Percentiles rank a stretch among this genome's conserved stretches.
Conservation (phyloP, 1,284 basidiomycete species). For the Tilletia indica region DNA sequence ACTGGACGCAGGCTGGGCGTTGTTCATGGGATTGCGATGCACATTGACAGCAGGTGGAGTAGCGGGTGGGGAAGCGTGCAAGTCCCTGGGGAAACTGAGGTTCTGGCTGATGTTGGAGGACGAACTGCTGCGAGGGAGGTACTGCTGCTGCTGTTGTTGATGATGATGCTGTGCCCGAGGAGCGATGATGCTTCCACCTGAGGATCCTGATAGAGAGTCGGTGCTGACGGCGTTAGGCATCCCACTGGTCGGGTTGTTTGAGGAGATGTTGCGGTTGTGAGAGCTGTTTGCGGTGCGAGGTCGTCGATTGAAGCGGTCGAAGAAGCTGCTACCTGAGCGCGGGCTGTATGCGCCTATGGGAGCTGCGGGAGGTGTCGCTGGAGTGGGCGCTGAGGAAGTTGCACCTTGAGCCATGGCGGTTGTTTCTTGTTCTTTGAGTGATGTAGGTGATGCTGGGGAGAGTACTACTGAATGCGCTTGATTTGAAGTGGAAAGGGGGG, state of each 20-base stretch:
- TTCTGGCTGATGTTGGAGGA: not conserved
- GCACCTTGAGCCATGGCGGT: not conserved
- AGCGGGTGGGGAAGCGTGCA: not conserved
- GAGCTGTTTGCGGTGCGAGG: constrained; percentile 14
- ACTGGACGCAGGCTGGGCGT: not conserved
- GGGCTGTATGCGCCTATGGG: constrained; percentile 9
- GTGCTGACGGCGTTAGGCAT: constrained; percentile 6
- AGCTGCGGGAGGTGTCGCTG: not conserved
- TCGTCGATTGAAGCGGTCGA: constrained; percentile 1
- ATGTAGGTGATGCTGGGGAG: too few species aligned
- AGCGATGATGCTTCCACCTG: not conserved
- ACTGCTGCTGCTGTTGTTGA: not conserved
- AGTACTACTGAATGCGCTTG: too few species aligned
- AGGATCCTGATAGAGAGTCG: not conserved
- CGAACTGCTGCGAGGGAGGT: constrained; percentile 15
- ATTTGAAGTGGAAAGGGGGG: too few species aligned
- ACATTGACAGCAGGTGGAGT: constrained; percentile 5
- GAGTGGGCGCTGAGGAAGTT: not conserved
- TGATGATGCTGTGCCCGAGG: not conserved
- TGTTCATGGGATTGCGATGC: not conserved
- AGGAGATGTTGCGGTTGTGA: not conserved
- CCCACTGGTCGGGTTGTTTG: not conserved
- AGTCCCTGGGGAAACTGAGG: constrained; percentile 10
- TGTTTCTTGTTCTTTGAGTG: too few species aligned
- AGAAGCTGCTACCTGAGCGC: constrained; percentile 15